Base-by-base conservation (phyloP, 345 rosid genomes). In the Corymbia maculata region DNA sequence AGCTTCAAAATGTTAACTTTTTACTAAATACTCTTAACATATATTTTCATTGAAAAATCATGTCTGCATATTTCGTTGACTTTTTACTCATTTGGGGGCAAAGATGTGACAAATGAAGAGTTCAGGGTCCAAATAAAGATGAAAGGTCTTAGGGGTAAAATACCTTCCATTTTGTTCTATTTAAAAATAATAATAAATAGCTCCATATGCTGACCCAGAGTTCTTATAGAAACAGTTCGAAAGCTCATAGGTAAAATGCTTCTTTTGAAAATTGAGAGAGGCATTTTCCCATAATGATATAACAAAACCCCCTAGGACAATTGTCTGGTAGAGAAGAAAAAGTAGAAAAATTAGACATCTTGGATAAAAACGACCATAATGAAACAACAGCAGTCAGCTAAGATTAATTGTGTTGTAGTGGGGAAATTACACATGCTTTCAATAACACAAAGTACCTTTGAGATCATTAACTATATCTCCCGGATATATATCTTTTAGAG, bases 391-490 rank as follows among this genome's bases (percentile, higher is more conserved):
- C 84, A 19, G 49, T 42, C 49, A 70, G 42, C 75, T 64, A n/a
- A 36, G 42, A 64, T 64, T n/a, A 64, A 64, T 64, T 36, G 47
- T 36, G 82, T 19, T 42, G 47, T 70, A 36, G 13, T 32, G 82
- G 82, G 82, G 36, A 70, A 70, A 9, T 16, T 57, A 51, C 53
- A 88, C 53, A n/a, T 80, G 82, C 82, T 70, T 70, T 70, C 13
- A 42, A 19, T 75, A 28, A 75, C 82, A 75, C 12, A 42, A 88
- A 32, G 16, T 93, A 97, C 99, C 98, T 93, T 87, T 86, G 86
- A 97, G 97, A 90, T 95, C 97, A 88, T 92, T 95, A 85, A 87
- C 93, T 50, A 92, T 93, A 90, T 94, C 95, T 85, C 94, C 90
- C 0, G 96, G 96, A 91, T 97, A 97, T 89, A 97, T 91, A 55